Percentiles rank a stretch among this genome's conserved stretches.
phyloP scores from a whole-genome alignment of 2,329 filamentous ascomycete species.

The Lachnellula cervina region DNA sequence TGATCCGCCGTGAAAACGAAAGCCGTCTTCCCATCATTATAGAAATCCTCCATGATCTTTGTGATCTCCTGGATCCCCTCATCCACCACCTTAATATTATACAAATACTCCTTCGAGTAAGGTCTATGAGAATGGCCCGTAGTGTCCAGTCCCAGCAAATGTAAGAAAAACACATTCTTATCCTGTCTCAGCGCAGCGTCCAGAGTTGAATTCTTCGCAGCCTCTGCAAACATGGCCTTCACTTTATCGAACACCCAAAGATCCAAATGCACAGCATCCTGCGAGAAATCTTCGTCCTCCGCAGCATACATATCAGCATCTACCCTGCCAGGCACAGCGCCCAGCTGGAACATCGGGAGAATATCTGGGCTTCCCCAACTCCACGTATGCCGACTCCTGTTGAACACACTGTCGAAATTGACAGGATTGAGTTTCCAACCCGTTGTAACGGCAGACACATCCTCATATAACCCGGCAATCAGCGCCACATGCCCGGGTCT shows the following conservation, averaged over 20 bases:
- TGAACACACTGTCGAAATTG: slow-evolving; percentile 98
- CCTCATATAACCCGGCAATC: slow-evolving; percentile 94
- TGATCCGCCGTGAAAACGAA: slow-evolving; percentile 98
- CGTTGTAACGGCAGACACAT: slow-evolving; percentile 94
- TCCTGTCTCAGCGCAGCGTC: slow-evolving; percentile 70
- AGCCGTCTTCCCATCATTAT: slow-evolving; percentile 76
- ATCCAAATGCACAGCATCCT: slow-evolving; percentile 76
- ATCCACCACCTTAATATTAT: slow-evolving; percentile 94
- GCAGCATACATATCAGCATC: slow-evolving; percentile 80
- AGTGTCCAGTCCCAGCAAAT: slow-evolving; percentile 88
- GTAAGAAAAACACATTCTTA: slow-evolving; percentile 90
- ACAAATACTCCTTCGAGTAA: slow-evolving; percentile 90
- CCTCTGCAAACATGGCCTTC: slow-evolving; percentile 77
- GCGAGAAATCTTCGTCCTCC: slow-evolving; percentile 86
- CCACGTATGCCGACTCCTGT: slow-evolving; percentile 94
- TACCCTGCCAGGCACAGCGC: slow-evolving; percentile 81
- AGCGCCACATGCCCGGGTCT: slow-evolving; percentile 93
- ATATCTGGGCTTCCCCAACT: slow-evolving; percentile 99
- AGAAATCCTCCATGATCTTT: slow-evolving; percentile 78
- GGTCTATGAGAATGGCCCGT: slow-evolving; percentile 81
- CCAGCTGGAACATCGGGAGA: slow-evolving; percentile 91
- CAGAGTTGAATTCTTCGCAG: slow-evolving; percentile 71
- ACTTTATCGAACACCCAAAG: slow-evolving; percentile 95
- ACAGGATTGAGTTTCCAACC: slow-evolving; percentile 99
- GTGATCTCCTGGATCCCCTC: slow-evolving; percentile 81